These are phyloP conservation scores for Botrytis porri DNA, from an alignment of 2,329 filamentous ascomycete species.

Conservation along the genomic window DNA sequence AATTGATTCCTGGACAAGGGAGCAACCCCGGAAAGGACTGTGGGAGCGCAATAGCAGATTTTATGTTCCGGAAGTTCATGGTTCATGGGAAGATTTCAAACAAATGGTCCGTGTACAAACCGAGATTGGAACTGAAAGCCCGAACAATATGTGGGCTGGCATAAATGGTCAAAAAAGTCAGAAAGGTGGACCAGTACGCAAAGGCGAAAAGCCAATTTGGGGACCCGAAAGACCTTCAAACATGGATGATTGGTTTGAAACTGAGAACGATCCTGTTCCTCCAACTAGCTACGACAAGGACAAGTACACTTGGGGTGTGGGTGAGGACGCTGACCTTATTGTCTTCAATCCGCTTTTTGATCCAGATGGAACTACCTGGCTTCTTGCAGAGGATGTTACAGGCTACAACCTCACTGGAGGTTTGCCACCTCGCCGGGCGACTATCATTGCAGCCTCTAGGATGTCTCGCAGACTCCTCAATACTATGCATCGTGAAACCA, in stretches of 20 bases:
- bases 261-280: slow-evolving; percentile 69
- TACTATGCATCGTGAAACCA: slow-evolving; percentile 89
- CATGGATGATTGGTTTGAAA: slow-evolving; percentile 67
- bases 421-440: slow-evolving; percentile 70
- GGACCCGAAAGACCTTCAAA: slow-evolving; percentile 71
- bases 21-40: slow-evolving; percentile 73
- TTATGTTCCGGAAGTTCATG: slow-evolving; percentile 74
- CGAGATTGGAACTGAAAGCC: slow-evolving; percentile 62
- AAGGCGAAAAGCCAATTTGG: slow-evolving; percentile 70
- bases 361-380: slow-evolving; percentile 82
- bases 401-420: slow-evolving; percentile 68
- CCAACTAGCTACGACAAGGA: slow-evolving; percentile 74
- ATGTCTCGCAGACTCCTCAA: slow-evolving; percentile 76
- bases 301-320: slow-evolving; percentile 80
- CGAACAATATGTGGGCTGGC: slow-evolving; percentile 66
- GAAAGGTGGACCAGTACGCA: slow-evolving; percentile 32
- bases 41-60: slow-evolving; percentile 80
- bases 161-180: slow-evolving; percentile 39
- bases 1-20: slow-evolving; percentile 64
- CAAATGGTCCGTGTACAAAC: slow-evolving; percentile 74
- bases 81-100: slow-evolving; percentile 75
- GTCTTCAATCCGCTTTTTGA: slow-evolving; percentile 91
- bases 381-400: slow-evolving; percentile 77
- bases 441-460: slow-evolving; percentile 84
- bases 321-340: slow-evolving; percentile 87